Percentiles rank a stretch among this genome's conserved stretches.
Conservation (phyloP, 2,329 filamentous ascomycete genomes). For the Neoscytalidium dimidiatum region DNA sequence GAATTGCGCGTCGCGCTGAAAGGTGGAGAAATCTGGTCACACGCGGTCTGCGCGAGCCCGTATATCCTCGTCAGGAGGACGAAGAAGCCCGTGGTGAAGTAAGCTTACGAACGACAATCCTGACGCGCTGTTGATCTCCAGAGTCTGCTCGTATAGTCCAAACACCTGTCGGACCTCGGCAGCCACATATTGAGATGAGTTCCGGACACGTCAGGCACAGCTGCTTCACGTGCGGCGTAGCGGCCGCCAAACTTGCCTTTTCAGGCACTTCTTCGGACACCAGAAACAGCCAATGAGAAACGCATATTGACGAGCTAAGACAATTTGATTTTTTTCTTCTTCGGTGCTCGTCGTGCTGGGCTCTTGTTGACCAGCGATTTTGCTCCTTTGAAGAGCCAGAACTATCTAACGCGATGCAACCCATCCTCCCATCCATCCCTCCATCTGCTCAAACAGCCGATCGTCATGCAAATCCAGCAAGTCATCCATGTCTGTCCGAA, state of each 20-base stretch:
- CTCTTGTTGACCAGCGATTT: background rate
- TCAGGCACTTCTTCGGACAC: background rate
- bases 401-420: conserved; percentile 3
- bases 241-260: background rate
- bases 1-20: background rate
- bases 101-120: conserved; percentile 3
- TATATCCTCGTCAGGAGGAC: background rate
- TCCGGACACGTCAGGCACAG: background rate
- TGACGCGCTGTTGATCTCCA: background rate
- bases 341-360: background rate
- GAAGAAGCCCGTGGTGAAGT: background rate
- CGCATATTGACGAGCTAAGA: background rate
- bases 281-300: background rate
- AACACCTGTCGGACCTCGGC: background rate
- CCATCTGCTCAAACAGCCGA: background rate
- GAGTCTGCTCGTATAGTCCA: background rate
- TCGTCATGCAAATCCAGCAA: background rate
- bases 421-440: background rate
- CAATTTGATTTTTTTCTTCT: background rate
- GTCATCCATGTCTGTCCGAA: background rate
- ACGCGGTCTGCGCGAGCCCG: background rate
- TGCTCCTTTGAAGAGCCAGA: background rate
- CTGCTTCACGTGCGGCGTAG: background rate
- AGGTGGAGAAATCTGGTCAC: conserved; percentile 9
- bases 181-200: background rate